Percentiles rank a stretch among this genome's conserved stretches.
phyloP scores from a whole-genome alignment of 2,329 filamentous ascomycete species.

The Aspergillus sp. region DNA sequence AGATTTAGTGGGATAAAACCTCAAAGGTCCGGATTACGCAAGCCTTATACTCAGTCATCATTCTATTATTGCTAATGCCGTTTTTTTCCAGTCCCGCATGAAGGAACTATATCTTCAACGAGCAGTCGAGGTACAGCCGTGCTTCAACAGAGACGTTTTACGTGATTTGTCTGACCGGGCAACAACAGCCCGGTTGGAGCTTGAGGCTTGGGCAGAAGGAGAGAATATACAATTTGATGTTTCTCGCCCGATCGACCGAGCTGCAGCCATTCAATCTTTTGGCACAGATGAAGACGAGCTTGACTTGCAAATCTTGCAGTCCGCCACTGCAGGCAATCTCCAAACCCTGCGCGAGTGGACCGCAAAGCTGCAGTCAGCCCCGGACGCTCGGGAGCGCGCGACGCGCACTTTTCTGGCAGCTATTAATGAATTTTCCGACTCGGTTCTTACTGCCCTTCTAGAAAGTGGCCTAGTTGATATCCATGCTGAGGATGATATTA shows the following conservation, averaged over 20 bases:
- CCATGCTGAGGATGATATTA: constrained; percentile 95
- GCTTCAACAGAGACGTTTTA: constrained; percentile 96
- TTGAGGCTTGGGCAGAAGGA: constrained; percentile 95
- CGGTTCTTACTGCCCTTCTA: constrained; percentile 70
- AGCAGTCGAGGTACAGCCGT: constrained; percentile 94
- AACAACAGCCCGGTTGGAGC: constrained; percentile 89
- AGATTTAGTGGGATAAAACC: constrained; percentile 84
- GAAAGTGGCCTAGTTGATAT: constrained; percentile 80
- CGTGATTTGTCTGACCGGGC: constrained; percentile 95
- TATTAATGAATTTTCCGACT: constrained; percentile 76
- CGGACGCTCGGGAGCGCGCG: constrained; percentile 67
- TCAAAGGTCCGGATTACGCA: constrained; percentile 62
- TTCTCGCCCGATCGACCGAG: constrained; percentile 35
- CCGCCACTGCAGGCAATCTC: constrained; percentile 72
- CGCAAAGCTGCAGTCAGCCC: constrained; percentile 59
- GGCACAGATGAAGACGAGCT: constrained; percentile 84
- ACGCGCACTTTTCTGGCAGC: constrained; percentile 88
- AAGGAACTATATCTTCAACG: constrained; percentile 96
- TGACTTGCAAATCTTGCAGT: constrained; percentile 82
- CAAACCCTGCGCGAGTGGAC: constrained; percentile 76
- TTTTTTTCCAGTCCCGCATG: constrained; percentile 68
- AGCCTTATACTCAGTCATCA: constrained; percentile 1
- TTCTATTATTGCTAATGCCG: constrained; percentile 13
- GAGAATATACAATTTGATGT: constrained; percentile 82
- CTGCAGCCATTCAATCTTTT: constrained; percentile 31